phyloP scores from a whole-genome alignment of 176 grass and related monocot species.

The Chloris gayana region DNA sequence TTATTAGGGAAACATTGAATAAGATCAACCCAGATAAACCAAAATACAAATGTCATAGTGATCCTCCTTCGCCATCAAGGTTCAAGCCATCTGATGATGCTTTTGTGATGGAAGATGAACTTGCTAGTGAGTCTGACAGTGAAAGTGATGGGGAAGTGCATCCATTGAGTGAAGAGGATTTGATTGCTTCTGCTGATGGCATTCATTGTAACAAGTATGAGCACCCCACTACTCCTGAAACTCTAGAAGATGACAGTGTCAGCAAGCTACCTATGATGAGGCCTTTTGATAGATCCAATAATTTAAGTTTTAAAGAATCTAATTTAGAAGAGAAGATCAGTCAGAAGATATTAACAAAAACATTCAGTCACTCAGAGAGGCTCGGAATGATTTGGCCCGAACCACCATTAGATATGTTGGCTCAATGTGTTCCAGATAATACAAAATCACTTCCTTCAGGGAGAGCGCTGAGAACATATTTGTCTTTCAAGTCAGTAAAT shows the following conservation, averaged over 20 bases:
- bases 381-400: conserved; percentile 97
- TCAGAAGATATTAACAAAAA: conserved; percentile 69
- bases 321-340: conserved; percentile 46
- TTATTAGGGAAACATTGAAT: conserved; percentile 86
- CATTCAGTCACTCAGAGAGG: conserved; percentile 75
- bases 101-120: conserved; percentile 69
- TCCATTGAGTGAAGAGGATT: conserved; percentile 54
- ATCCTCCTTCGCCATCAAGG: conserved; percentile 89
- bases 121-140: conserved; percentile 67
- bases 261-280: conserved; percentile 48
- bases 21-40: conserved; percentile 75
- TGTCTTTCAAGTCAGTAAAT: conserved; percentile 69
- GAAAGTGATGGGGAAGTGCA: conserved; percentile 67
- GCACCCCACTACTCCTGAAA: conserved; percentile 26
- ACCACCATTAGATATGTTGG: conserved; percentile 68
- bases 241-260: conserved; percentile 28
- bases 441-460: conserved; percentile 37
- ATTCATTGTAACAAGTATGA: conserved; percentile 25
- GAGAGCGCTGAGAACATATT: conserved; percentile 52
- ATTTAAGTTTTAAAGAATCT: conserved; percentile 58
- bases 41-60: conserved; percentile 87
- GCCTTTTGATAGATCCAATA: conserved; percentile 58
- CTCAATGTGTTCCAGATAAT: conserved; percentile 41
- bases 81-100: conserved; percentile 80
- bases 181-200: conserved; percentile 38